Evolutionary conservation across 495 filamentous ascomycete genomes (phyloP).

Genomic region (Aspergillus bertholletiae): DNA sequence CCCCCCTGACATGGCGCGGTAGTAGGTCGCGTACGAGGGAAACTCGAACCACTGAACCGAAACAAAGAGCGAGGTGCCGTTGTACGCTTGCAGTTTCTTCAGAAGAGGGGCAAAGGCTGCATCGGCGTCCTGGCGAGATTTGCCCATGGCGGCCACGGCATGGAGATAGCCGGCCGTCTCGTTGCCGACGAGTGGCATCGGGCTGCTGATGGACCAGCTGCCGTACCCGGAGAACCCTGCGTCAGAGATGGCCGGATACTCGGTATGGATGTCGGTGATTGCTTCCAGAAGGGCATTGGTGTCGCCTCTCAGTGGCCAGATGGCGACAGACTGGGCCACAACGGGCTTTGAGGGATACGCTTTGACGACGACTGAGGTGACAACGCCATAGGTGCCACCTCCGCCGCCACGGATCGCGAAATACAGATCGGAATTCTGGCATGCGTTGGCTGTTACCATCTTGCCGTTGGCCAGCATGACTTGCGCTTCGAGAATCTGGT

Average conservation of each 20-base stretch:
- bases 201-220: constrained; percentile 28
- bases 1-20: constrained; percentile 26
- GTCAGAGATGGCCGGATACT: constrained; percentile 19
- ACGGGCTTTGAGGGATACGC: constrained; percentile 27
- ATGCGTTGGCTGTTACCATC: constrained; percentile 42
- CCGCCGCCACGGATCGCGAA: constrained; percentile 48
- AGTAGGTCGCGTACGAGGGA: constrained; percentile 31
- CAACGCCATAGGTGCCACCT: constrained; percentile 47
- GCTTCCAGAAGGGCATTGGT: constrained; percentile 11
- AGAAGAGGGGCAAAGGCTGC: constrained; percentile 19
- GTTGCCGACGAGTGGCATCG: constrained; percentile 18
- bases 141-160: constrained; percentile 25
- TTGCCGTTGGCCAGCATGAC: constrained; percentile 53
- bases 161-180: constrained; percentile 33
- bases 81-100: constrained; percentile 19
- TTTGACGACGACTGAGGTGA: constrained; percentile 39
- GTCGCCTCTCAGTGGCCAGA: constrained; percentile 12
- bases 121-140: constrained; percentile 19
- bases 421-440: constrained; percentile 55
- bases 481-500: constrained; percentile 34
- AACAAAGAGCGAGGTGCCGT: constrained; percentile 24
- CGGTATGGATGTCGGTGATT: constrained; percentile 8
- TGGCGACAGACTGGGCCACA: constrained; percentile 15
- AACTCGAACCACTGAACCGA: constrained; percentile 26
- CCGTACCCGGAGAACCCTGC: constrained; percentile 34